Evolutionary conservation across 164 flowering plant genomes (phyloP), one percentile per base, ranked within the genome.

Genomic region (Vitis rupestris): DNA sequence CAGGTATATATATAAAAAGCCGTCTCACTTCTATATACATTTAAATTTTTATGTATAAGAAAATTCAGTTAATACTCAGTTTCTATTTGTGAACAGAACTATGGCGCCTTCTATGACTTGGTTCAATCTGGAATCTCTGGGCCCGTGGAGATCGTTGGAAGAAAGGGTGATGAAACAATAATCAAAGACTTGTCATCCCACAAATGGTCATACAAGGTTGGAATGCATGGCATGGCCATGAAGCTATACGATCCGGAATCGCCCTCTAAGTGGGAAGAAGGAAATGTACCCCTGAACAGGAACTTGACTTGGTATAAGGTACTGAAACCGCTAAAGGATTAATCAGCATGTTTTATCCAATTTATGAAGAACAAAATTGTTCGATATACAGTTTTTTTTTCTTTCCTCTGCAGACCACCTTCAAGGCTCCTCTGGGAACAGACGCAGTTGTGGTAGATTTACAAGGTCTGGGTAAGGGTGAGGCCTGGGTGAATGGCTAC

Each of bases 221-320:
- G 90, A 0, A 57, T 91, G n/a, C 16, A 79, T 3, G 88, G 97
- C 0, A 29, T 82, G 17, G 64, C 72, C 0, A 63, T 70, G 16
- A 31, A 77, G 50, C 23, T 83, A 0, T 84, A 55, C 51, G 58
- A 59, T 10, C 31, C 27, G 1, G 50, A 73, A 7, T 55, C 81
- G 11, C 55, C 19, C 1, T 1, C 56, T 0, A 54, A 57, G 30
- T 88, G 92, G 94, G 3, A 16, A 1, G 23, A 76, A 0, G 19
- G 78, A 0, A 12, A 73, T 4, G 68, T 86, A 7, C 90, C 88
- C 0, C 44, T 23, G 0, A 73, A 81, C n/a, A 80, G 69, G 16
- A 64, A 12, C 50, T 48, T 90, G 78, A 83, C 86, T 48, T 92
- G 93, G 94, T 90, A 92, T 78, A 90, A 88, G 93, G 92, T 87